Conservation (phyloP, 495 filamentous ascomycete genomes). For the Xylaria cubensis region DNA sequence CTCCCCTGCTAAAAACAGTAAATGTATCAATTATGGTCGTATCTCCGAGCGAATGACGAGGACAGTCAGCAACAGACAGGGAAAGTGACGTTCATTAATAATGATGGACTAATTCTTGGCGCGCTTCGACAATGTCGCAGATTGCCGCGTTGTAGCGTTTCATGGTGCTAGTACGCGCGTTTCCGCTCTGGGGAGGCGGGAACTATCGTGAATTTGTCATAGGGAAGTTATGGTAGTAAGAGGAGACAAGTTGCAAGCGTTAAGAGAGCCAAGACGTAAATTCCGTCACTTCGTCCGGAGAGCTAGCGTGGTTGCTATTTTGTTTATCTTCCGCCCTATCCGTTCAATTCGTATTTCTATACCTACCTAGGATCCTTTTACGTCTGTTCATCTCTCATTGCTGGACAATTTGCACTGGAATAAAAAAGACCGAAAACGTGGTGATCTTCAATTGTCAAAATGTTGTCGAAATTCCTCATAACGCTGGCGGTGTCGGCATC, state of each 20-base stretch:
- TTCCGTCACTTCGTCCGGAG: neutral
- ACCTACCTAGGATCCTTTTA: neutral
- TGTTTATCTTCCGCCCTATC: conserved; percentile 11
- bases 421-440: conserved; percentile 8
- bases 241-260: neutral
- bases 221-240: neutral
- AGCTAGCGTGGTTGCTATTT: neutral
- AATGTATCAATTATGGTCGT: conserved; percentile 5
- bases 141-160: conserved; percentile 14
- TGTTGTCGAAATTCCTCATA: conserved; percentile 41
- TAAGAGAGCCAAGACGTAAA: neutral
- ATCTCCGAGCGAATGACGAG: neutral
- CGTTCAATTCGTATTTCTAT: neutral
- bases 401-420: conserved; percentile 30
- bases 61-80: neutral
- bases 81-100: neutral
- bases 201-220: conserved; percentile 15
- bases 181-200: conserved; percentile 9
- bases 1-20: conserved; percentile 4
- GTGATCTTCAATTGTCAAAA: conserved; percentile 32
- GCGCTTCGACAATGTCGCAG: conserved; percentile 11
- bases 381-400: conserved; percentile 29
- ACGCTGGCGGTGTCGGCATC: conserved; percentile 40
- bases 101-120: conserved; percentile 11
- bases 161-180: conserved; percentile 3